These are phyloP conservation scores for Ramularia endophylla DNA, from an alignment of 2,329 filamentous ascomycete genomes.

Conservation along the genomic window DNA sequence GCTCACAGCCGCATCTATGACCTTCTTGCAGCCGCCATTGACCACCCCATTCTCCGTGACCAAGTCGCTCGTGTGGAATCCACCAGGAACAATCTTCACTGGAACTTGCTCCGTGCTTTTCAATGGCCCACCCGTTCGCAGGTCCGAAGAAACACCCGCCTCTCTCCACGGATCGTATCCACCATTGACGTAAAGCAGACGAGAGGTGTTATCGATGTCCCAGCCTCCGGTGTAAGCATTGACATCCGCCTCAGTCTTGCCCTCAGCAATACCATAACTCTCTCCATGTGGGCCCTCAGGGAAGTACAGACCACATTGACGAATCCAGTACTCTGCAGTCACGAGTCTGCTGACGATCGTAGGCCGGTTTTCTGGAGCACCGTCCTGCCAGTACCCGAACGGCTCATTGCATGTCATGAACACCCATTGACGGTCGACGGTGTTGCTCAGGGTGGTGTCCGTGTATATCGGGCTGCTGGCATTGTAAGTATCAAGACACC, in stretches of 20 bases:
- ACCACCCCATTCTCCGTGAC: constrained; percentile 40
- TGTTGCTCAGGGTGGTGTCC: constrained; percentile 44
- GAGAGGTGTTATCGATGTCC: constrained; percentile 48
- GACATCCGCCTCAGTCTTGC: constrained; percentile 43
- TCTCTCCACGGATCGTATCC: constrained; percentile 57
- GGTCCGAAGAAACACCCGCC: constrained; percentile 47
- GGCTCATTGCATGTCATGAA: constrained; percentile 61
- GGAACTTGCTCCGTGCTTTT: constrained; percentile 43
- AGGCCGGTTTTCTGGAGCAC: constrained; percentile 41
- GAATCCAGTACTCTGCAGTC: constrained; percentile 47
- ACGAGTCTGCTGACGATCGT: constrained; percentile 50
- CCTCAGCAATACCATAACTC: constrained; percentile 45
- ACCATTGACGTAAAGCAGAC: constrained; percentile 55
- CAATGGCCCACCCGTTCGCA: constrained; percentile 51
- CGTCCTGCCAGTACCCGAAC: constrained; percentile 52
- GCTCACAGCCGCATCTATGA: constrained; percentile 46
- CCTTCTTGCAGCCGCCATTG: constrained; percentile 44
- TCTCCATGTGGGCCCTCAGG: constrained; percentile 41
- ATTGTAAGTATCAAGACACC: constrained; percentile 53
- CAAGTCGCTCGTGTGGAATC: constrained; percentile 53
- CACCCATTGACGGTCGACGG: constrained; percentile 48
- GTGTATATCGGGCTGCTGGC: constrained; percentile 44
- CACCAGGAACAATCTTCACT: constrained; percentile 48
- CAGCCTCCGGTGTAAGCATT: constrained; percentile 54
- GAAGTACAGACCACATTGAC: constrained; percentile 53